Percentiles rank a stretch among this genome's conserved stretches.
Conservation (phyloP, 1,284 basidiomycete species). For the Agaricales sp. region DNA sequence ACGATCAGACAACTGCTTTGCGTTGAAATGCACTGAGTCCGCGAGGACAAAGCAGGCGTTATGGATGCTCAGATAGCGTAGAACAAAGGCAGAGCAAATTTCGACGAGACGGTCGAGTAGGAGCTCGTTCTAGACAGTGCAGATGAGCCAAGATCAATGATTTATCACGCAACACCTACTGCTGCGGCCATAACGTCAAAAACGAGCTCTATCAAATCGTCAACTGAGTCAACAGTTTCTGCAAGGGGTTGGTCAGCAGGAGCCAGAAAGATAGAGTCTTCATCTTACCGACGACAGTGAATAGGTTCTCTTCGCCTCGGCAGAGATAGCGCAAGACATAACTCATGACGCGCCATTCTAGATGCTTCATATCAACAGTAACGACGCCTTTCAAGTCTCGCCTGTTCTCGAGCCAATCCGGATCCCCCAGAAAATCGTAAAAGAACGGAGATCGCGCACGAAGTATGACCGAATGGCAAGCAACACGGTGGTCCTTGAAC, state of each 20-base stretch:
- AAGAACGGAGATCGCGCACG: slow-evolving; percentile 84
- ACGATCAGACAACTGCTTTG: slow-evolving; percentile 56
- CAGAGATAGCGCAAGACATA: slow-evolving; percentile 78
- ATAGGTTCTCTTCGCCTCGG: slow-evolving; percentile 64
- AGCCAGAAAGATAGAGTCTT: slow-evolving; percentile 9
- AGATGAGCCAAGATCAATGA: slow-evolving; percentile 10
- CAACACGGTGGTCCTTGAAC: slow-evolving; percentile 61
- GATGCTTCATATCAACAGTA: slow-evolving; percentile 62
- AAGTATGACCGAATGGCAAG: slow-evolving; percentile 68
- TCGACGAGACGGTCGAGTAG: slow-evolving; percentile 80
- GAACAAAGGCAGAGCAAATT: slow-evolving; percentile 70
- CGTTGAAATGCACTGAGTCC: slow-evolving; percentile 78
- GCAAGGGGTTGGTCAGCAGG: slow-evolving; percentile 7
- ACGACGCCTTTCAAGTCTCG: slow-evolving; percentile 49
- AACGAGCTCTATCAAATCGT: slow-evolving; percentile 80
- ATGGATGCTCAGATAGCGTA: slow-evolving; percentile 60
- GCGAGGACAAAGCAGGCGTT: slow-evolving; percentile 79
- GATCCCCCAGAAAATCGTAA: slow-evolving; percentile 75
- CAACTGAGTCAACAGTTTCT: slow-evolving; percentile 60
- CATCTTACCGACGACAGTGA: slow-evolving; percentile 56
- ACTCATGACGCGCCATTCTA: slow-evolving; percentile 67
- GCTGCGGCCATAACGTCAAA: slow-evolving; percentile 84
- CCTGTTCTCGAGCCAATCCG: slow-evolving; percentile 68
- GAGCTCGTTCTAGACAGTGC: slow-evolving; percentile 64
- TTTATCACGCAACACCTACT: slow-evolving; percentile 35